phyloP scores from a whole-genome alignment of 305 asterid genomes.

The Stenogyne calaminthoides region DNA sequence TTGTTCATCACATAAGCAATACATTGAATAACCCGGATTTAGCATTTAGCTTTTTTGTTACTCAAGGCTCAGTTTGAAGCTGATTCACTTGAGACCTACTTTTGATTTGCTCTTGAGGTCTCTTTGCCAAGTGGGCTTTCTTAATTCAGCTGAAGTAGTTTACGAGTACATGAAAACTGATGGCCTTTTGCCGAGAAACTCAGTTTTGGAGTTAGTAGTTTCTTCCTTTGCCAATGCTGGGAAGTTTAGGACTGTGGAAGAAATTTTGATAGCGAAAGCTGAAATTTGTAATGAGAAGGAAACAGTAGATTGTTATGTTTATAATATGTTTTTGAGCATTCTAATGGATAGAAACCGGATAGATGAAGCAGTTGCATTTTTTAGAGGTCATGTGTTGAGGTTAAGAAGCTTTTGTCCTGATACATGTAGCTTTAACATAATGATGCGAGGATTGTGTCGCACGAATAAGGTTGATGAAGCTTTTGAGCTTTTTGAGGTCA shows the following conservation, averaged over 20 bases:
- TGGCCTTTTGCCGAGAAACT: slow-evolving; percentile 47
- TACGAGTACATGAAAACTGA: slow-evolving; percentile 58
- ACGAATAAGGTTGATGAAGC: slow-evolving; percentile 60
- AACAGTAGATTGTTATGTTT: slow-evolving; percentile 51
- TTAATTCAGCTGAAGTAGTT: slow-evolving; percentile 54
- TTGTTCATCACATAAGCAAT: slow-evolving; percentile 54
- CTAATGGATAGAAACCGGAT: slow-evolving; percentile 48
- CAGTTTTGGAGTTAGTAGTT: slow-evolving; percentile 45
- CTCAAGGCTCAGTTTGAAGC: slow-evolving; percentile 60
- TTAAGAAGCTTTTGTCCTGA: slow-evolving; percentile 58
- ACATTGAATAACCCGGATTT: slow-evolving; percentile 52
- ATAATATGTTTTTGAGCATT: slow-evolving; percentile 60
- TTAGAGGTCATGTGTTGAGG: slow-evolving; percentile 58
- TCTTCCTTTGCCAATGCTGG: slow-evolving; percentile 55
- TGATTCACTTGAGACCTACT: slow-evolving; percentile 55
- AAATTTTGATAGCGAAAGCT: slow-evolving; percentile 66
- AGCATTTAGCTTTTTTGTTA: slow-evolving; percentile 70
- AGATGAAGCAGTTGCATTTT: slow-evolving; percentile 68
- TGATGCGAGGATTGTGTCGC: slow-evolving; percentile 68
- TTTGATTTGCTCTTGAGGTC: slow-evolving; percentile 66
- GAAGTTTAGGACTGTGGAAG: slow-evolving; percentile 52
- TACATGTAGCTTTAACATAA: slow-evolving; percentile 76
- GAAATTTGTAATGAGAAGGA: slow-evolving; percentile 43
- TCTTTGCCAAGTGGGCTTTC: slow-evolving; percentile 56
- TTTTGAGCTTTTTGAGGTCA: slow-evolving; percentile 56